A percentile compares a stretch with the other conserved stretches of the same genome.
Conservation (phyloP, 2,329 filamentous ascomycete genomes). For the Claviceps sp. region DNA sequence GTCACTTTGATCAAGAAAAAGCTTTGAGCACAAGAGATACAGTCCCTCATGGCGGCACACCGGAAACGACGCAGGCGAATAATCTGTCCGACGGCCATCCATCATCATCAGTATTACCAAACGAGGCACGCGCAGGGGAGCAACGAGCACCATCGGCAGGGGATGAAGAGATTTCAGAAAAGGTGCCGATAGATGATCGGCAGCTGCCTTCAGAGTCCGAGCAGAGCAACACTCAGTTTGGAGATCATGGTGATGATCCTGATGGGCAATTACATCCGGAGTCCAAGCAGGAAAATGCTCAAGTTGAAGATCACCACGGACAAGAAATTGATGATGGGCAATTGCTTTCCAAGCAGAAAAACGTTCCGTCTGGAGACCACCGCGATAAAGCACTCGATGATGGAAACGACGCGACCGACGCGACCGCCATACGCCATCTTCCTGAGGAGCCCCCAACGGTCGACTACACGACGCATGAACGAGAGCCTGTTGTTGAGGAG, state of each 20-base stretch:
- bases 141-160: not conserved
- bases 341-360: too few relatives aligned
- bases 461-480: slow-evolving; percentile 1
- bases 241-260: too few relatives aligned
- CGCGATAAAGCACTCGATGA: too few relatives aligned
- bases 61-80: not conserved
- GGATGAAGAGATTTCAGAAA: not conserved
- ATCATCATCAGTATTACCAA: not conserved
- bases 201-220: too few relatives aligned
- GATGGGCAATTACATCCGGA: too few relatives aligned
- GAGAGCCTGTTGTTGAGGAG: slow-evolving; percentile 3
- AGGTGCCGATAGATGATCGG: too few relatives aligned
- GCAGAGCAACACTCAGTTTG: too few relatives aligned
- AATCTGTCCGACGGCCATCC: not conserved
- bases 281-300: too few relatives aligned
- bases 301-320: too few relatives aligned
- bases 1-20: not conserved
- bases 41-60: not conserved
- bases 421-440: not conserved
- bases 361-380: too few relatives aligned
- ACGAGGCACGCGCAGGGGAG: not conserved
- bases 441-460: not conserved
- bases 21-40: not conserved
- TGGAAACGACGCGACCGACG: not conserved
- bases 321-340: too few relatives aligned